phyloP scores from a whole-genome alignment of 352 stramenopile species.

The Thalassiosira gravida region DNA sequence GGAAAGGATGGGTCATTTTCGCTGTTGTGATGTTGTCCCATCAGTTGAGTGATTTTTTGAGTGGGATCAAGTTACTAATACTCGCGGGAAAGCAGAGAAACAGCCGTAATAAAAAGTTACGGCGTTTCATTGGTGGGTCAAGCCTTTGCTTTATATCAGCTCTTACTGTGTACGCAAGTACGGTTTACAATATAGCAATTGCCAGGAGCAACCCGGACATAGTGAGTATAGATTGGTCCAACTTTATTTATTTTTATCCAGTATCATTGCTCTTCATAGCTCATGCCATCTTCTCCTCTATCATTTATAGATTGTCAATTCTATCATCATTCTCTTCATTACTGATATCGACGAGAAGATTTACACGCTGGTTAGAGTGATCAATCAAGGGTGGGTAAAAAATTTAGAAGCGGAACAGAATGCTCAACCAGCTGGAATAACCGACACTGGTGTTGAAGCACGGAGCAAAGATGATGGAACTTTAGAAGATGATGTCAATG shows the following conservation, averaged over 20 bases:
- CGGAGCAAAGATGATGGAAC: too few species aligned
- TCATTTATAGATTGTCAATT: not conserved
- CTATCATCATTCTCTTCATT: not conserved
- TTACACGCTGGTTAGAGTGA: not conserved
- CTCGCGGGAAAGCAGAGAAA: not conserved
- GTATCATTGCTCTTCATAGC: not conserved
- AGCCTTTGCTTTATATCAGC: not conserved
- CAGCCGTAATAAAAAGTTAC: not conserved
- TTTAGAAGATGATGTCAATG: too few species aligned
- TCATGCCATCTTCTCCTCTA: not conserved
- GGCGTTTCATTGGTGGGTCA: not conserved
- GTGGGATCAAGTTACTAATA: not conserved
- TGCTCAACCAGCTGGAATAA: too few species aligned
- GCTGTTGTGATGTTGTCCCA: not conserved
- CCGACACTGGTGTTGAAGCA: too few species aligned
- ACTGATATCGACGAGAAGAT: not conserved
- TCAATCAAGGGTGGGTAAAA: not conserved
- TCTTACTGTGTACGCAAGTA: not conserved
- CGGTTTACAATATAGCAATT: constrained; percentile 3
- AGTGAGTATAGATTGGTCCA: not conserved
- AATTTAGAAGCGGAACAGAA: too few species aligned
- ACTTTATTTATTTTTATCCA: not conserved
- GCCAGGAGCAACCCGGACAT: not conserved
- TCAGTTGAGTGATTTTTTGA: not conserved
- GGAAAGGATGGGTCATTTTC: not conserved